Evolutionary conservation across 805 yeast species (phyloP), one percentile per base, ranked within the genome.

Genomic region (Henningerozyma blattae): DNA sequence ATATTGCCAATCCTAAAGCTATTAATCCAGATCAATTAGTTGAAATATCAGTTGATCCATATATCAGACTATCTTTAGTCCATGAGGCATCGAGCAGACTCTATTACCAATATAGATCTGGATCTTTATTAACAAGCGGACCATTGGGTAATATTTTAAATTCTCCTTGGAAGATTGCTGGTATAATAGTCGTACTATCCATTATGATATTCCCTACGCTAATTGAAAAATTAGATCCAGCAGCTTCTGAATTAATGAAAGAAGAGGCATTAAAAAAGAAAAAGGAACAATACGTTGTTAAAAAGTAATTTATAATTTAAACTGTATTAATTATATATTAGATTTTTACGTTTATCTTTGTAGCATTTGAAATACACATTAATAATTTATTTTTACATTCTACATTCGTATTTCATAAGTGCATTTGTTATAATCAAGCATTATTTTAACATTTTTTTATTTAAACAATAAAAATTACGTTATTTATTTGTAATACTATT

Each of bases 161-260:
- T 31, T 58, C 62, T 22, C 63, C 61, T 30, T 50, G 62, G 52
- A 64, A 63, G 36, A 41, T 59, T 17, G 54, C 51, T 3, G 55
- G 52, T 15, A 54, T 50, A 5, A 32, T 59, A 0, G 37, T 62
- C 4, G 41, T 42, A 4, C 18, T 62, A 8, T 31, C 46, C 10
- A 27, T 52, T 4, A 33, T 52, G 5, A 30, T 46, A 1, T 52
- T 56, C 37, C 68, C 69, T 15, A 40, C 51, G 28, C 18, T 62
- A 1, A 26, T 63, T n/a, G 67, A 61, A 41, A 58, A 51, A 34
- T 35, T 64, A 19, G 68, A 64, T 36, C 66, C 67, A 25, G 67
- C 60, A 28, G 56, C 61, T 10, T 62, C 63, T 5, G 42, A 48
- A 30, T 41, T 50, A 9, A 45, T 62, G 35, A 56, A 52, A 26